Evolutionary conservation across 2,329 filamentous ascomycete species (phyloP), one percentile per base, ranked within the genome.

Genomic region (Hawksworthiomyces lignivorus): DNA sequence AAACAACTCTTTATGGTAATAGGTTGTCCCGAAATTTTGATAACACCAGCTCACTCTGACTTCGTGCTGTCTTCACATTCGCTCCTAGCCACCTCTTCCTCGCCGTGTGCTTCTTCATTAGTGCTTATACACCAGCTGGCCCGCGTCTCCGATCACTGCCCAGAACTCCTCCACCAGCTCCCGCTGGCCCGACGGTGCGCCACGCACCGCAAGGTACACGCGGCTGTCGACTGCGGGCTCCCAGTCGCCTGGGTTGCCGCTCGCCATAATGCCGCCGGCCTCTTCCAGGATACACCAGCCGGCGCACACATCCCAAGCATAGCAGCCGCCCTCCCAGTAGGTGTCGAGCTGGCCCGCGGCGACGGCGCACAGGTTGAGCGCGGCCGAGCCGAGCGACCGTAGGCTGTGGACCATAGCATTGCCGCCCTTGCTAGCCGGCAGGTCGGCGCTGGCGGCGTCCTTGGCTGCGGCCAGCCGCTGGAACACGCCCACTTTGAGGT

Each of bases 291-390:
- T 81, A 44, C 81, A 78, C 85, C 84, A 89, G 0, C 80, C 85
- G 5, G 86, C 86, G 56, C 82, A 86, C 3, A 90, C 85, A 58
- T 90, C 85, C 85, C 85, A 90, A 2, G 84, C 83, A 75, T 84
- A 90, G 60, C 83, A 87, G 1, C 86, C 85, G 28, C 82, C 84
- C 63, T 90, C 85, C 85, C 85, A 90, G 58, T 87, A 90, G 18
- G 77, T 54, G 57, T 90, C 85, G 20, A 87, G 52, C 58, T 79
- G 72, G 0, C 85, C 85, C 9, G 77, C 74, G 3, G 85, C 85
- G 4, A 87, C 80, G 29, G 71, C 73, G 44, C 82, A 86, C 15
- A 89, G 61, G 59, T 89, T 89, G 53, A 90, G 64, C 30, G 85
- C 85, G 7, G 85, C 85, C 38, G 74, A 80, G 3, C 85, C 85